These are phyloP conservation scores for Colletotrichum cordylinicola DNA, from an alignment of 2,329 filamentous ascomycete species.

Conservation along the genomic window DNA sequence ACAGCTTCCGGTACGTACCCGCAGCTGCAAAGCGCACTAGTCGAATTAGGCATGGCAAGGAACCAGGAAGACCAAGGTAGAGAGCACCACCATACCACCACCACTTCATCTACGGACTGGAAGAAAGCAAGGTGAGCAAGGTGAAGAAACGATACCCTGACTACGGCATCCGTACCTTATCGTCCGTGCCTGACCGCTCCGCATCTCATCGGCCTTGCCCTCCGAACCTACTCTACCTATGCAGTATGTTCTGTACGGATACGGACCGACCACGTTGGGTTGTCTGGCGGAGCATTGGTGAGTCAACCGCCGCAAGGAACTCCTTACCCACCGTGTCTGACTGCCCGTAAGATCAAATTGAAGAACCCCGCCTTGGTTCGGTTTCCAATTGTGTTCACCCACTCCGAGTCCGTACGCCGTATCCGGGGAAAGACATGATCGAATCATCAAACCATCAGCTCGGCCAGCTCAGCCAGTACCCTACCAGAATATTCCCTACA, in stretches of 20 bases:
- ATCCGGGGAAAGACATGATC: background rate
- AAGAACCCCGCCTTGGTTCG: background rate
- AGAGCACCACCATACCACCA: background rate
- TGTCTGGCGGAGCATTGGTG: background rate
- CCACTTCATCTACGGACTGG: background rate
- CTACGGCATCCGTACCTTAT: background rate
- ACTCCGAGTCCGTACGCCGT: conserved; percentile 1
- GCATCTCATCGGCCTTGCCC: background rate
- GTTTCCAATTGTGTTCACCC: background rate
- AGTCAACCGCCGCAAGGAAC: background rate
- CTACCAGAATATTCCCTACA: background rate
- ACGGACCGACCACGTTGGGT: background rate
- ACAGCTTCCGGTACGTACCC: background rate
- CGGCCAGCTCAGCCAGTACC: background rate
- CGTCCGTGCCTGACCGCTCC: background rate
- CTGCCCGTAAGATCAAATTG: background rate
- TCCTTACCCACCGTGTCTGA: background rate
- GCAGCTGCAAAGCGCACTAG: background rate
- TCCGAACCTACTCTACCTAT: background rate
- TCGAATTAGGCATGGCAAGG: background rate
- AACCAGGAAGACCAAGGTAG: background rate
- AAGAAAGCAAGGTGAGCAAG: background rate
- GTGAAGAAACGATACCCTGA: background rate
- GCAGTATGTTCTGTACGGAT: background rate
- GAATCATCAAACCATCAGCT: background rate